Conservation (phyloP, 176 grass and related monocot genomes). For the Saccharum officinarum region DNA sequence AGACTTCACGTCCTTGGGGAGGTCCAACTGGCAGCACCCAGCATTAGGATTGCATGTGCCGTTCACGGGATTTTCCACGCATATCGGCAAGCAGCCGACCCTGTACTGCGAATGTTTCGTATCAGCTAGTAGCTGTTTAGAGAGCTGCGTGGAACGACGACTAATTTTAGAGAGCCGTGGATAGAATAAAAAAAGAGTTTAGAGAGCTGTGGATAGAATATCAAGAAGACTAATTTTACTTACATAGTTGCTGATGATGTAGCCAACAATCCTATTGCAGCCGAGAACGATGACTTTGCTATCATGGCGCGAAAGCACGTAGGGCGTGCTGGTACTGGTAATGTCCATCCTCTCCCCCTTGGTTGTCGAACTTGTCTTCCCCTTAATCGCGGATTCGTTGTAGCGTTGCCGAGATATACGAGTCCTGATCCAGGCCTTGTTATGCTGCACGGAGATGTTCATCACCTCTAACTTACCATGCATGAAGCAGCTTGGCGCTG, state of each 20-base stretch:
- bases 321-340: not conserved
- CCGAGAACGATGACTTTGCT: conserved; percentile 22
- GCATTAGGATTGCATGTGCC: not conserved
- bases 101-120: not conserved
- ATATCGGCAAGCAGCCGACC: not conserved
- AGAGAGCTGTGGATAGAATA: not conserved
- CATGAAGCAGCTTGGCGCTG: not conserved
- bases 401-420: not conserved
- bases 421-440: conserved; percentile 11
- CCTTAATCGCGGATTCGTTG: fast-evolving
- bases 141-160: not conserved
- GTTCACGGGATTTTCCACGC: not conserved
- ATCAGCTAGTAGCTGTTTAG: not conserved
- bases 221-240: not conserved
- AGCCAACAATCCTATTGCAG: not conserved
- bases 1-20: not conserved
- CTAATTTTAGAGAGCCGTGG: not conserved
- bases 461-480: not conserved
- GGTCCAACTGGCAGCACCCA: not conserved
- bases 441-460: not conserved
- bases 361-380: fast-evolving
- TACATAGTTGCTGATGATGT: not conserved
- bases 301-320: not conserved
- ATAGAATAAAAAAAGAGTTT: not conserved
- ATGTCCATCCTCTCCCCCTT: fast-evolving